Evolutionary conservation across 2,329 filamentous ascomycete species (phyloP).

Genomic region (Didymosphaeria variabile): DNA sequence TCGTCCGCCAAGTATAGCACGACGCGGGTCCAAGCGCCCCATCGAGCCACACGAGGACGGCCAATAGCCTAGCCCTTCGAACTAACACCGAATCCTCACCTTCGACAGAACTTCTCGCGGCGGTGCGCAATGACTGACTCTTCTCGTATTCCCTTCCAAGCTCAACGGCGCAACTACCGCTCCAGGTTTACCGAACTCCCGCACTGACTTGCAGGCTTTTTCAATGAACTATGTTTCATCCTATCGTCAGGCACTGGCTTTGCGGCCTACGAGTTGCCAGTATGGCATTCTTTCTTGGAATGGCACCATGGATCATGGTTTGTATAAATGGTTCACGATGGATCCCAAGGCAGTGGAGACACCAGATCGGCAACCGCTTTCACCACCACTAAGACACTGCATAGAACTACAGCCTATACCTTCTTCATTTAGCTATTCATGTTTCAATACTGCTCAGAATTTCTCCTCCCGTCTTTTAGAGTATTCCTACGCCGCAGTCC

Average conservation of each 20-base stretch:
- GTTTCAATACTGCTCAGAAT: conserved; percentile 1
- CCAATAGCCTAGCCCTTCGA: neutral
- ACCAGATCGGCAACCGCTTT: neutral
- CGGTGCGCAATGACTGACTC: conserved; percentile 10
- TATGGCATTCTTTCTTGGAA: neutral
- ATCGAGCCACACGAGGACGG: neutral
- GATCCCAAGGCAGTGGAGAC: neutral
- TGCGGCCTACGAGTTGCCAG: conserved; percentile 1
- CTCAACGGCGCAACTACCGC: conserved; percentile 4
- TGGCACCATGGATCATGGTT: neutral
- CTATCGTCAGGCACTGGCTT: neutral
- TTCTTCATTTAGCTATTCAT: conserved; percentile 3
- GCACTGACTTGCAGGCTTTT: conserved; percentile 10
- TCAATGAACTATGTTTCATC: conserved; percentile 12
- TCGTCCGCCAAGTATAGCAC: neutral
- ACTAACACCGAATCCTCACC: conserved; percentile 5
- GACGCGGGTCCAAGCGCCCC: conserved; percentile 5
- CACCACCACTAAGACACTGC: neutral
- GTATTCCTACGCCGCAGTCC: neutral
- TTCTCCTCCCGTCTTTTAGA: neutral
- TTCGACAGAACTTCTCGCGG: conserved; percentile 10
- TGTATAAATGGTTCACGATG: conserved; percentile 16
- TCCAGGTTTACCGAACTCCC: conserved; percentile 2
- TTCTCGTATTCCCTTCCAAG: conserved; percentile 12
- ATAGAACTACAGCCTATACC: neutral